Evolutionary conservation across 2,329 filamentous ascomycete genomes (phyloP).

Genomic region (Tolypocladium ovalisporum): DNA sequence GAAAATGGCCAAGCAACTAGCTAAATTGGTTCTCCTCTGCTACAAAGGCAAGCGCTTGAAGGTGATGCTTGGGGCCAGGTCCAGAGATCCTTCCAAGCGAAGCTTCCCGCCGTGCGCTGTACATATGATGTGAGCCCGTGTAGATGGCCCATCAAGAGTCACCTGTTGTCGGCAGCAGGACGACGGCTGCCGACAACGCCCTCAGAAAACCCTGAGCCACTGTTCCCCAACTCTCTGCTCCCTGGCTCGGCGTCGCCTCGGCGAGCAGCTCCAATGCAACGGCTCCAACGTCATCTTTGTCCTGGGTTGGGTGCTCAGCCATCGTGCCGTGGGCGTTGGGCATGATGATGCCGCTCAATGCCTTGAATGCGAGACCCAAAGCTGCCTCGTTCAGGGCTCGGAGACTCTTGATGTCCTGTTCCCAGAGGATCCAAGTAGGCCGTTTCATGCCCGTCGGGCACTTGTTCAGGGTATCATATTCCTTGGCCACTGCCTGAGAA

Average conservation of each 20-base stretch:
- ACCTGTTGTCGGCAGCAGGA: slow-evolving; percentile 8
- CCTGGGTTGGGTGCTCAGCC: slow-evolving; percentile 2
- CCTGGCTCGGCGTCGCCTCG: slow-evolving; percentile 9
- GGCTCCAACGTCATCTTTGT: slow-evolving; percentile 15
- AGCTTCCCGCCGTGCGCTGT: background rate
- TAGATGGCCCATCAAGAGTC: background rate
- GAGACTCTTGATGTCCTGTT: slow-evolving; percentile 19
- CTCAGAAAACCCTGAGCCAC: slow-evolving; percentile 13
- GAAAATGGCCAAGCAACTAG: background rate
- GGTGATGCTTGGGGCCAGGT: background rate
- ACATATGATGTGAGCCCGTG: background rate
- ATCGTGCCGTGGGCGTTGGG: slow-evolving; percentile 8
- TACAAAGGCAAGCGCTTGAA: background rate
- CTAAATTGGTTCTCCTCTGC: background rate
- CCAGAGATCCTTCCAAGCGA: background rate
- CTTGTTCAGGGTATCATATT: slow-evolving; percentile 13
- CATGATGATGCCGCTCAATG: slow-evolving; percentile 15
- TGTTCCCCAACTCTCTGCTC: slow-evolving; percentile 20
- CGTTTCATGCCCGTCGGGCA: slow-evolving; percentile 8
- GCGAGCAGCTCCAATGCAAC: slow-evolving; percentile 23
- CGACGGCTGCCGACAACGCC: slow-evolving; percentile 11
- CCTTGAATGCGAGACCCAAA: slow-evolving; percentile 11
- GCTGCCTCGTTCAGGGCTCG: slow-evolving; percentile 15
- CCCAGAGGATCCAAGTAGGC: slow-evolving; percentile 20
- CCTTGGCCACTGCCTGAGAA: slow-evolving; percentile 8